phyloP scores from a whole-genome alignment of 306 rosid species.

The Cucumis sativus region DNA sequence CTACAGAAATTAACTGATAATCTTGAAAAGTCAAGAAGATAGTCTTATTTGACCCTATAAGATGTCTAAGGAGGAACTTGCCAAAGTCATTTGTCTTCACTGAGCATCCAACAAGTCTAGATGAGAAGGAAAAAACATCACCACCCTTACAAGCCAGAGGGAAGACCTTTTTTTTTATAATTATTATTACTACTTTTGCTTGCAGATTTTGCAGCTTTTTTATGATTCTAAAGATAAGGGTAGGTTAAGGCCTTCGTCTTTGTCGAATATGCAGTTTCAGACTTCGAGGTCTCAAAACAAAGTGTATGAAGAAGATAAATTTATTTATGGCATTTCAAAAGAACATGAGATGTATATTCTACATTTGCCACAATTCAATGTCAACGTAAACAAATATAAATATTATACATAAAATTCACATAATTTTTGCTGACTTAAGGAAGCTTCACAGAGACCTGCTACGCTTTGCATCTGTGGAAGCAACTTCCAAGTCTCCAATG shows the following conservation, averaged over 20 bases:
- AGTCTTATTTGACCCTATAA: too few relatives aligned
- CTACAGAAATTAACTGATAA: background rate
- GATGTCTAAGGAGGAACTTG: background rate
- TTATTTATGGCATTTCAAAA: background rate
- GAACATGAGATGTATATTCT: background rate
- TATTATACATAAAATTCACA: background rate
- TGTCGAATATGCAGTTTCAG: background rate
- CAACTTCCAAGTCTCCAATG: conserved; percentile 72
- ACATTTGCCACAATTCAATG: background rate
- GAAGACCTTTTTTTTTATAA: too few relatives aligned
- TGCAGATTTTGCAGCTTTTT: background rate
- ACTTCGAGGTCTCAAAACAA: background rate
- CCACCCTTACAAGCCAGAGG: too few relatives aligned
- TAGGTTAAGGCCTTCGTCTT: background rate
- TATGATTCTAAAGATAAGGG: background rate
- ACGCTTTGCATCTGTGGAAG: conserved; percentile 53
- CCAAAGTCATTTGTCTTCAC: background rate
- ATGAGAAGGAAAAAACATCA: too few relatives aligned
- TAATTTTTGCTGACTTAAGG: background rate
- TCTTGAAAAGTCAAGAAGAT: background rate
- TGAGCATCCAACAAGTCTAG: background rate
- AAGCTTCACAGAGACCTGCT: conserved; percentile 25
- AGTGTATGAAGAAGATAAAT: background rate
- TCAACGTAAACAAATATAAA: background rate
- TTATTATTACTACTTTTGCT: too few relatives aligned